Conservation (phyloP, 2,329 filamentous ascomycete species). For the Aureobasidium sp. region DNA sequence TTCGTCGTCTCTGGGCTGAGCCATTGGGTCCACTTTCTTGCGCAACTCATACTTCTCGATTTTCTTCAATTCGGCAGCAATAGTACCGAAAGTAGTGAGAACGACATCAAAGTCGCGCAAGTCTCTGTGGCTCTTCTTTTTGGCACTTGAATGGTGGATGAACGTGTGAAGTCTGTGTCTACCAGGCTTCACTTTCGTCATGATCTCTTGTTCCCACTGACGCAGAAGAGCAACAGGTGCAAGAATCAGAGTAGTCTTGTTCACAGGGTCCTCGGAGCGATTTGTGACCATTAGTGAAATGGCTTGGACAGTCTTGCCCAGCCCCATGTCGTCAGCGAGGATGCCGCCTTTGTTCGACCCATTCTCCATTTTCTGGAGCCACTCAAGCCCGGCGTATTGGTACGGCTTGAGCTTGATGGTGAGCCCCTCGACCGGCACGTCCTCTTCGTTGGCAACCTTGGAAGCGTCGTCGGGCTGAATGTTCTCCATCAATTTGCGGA, state of each 20-base stretch:
- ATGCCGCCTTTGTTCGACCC: slow-evolving; percentile 66
- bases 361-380: slow-evolving; percentile 67
- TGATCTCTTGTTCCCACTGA: slow-evolving; percentile 79
- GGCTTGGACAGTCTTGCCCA: slow-evolving; percentile 77
- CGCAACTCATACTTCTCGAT: slow-evolving; percentile 44
- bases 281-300: slow-evolving; percentile 66
- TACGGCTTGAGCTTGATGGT: slow-evolving; percentile 66
- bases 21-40: slow-evolving; percentile 36
- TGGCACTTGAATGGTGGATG: slow-evolving; percentile 56
- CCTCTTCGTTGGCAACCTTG: slow-evolving; percentile 63
- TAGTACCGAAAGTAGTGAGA: slow-evolving; percentile 67
- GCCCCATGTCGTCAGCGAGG: slow-evolving; percentile 71
- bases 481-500: slow-evolving; percentile 60
- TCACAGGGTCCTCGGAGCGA: slow-evolving; percentile 48
- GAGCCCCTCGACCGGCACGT: slow-evolving; percentile 47
- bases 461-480: slow-evolving; percentile 61
- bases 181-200: slow-evolving; percentile 53
- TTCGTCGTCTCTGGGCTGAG: slow-evolving; percentile 25
- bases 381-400: slow-evolving; percentile 67
- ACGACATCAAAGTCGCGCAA: slow-evolving; percentile 64
- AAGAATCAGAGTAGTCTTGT: slow-evolving; percentile 72
- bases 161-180: slow-evolving; percentile 53
- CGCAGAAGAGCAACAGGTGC: slow-evolving; percentile 70
- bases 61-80: slow-evolving; percentile 58
- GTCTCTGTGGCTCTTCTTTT: slow-evolving; percentile 49